Percentiles rank a stretch among this genome's conserved stretches.
phyloP scores from a whole-genome alignment of 306 rosid species.

The Amphicarpaea edgeworthii region DNA sequence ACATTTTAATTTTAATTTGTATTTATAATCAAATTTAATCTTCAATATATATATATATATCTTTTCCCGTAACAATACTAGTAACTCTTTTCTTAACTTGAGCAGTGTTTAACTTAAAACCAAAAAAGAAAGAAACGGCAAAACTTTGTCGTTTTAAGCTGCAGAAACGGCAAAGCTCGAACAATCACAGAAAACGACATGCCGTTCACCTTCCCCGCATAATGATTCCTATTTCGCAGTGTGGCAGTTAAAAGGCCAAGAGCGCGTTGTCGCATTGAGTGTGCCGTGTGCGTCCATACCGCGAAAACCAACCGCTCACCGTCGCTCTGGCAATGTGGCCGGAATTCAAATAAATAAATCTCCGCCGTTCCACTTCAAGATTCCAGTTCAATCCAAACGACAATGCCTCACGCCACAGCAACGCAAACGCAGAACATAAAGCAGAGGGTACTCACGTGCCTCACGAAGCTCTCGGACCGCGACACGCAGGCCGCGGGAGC shows the following conservation, averaged over 20 bases:
- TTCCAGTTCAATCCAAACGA: too few species aligned
- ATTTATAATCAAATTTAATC: too few species aligned
- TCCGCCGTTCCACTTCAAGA: not conserved
- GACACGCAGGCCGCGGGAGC: constrained; percentile 69
- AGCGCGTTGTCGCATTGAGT: constrained; percentile 8
- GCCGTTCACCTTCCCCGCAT: not conserved
- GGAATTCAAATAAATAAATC: constrained; percentile 43
- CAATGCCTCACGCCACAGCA: constrained; percentile 59
- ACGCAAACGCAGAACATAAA: constrained; percentile 56
- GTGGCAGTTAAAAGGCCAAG: constrained; percentile 41
- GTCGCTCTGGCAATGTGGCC: constrained; percentile 62
- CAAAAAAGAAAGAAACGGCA: too few species aligned
- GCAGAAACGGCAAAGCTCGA: not conserved
- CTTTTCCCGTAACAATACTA: too few species aligned
- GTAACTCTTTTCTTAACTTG: too few species aligned
- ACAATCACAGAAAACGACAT: not conserved
- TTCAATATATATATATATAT: too few species aligned
- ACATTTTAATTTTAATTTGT: too few species aligned
- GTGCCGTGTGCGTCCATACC: not conserved
- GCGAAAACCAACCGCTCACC: not conserved
- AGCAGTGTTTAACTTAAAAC: too few species aligned
- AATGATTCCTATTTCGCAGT: not conserved
- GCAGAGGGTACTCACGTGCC: constrained; percentile 75
- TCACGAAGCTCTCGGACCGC: constrained; percentile 82
- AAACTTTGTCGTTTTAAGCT: too few species aligned